Evolutionary conservation across 2,329 filamentous ascomycete genomes (phyloP).

Genomic region (Dactylonectria estremocensis): DNA sequence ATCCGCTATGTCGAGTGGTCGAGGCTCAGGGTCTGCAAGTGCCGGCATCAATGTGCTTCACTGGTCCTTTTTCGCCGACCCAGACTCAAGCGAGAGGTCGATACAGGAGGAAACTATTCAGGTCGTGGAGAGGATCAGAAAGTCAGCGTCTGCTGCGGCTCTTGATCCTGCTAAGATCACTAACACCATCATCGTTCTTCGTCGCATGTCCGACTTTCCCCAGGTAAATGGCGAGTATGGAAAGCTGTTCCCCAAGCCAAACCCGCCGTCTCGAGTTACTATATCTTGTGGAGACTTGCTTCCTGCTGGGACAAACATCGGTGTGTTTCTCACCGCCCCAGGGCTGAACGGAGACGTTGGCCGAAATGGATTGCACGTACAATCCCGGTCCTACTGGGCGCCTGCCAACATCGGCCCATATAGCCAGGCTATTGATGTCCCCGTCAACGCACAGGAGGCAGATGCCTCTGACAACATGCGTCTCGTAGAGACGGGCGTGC

Average conservation of each 20-base stretch:
- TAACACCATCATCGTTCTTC: conserved; percentile 78
- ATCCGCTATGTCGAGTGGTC: conserved; percentile 9
- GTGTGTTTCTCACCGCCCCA: conserved; percentile 69
- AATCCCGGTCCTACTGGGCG: conserved; percentile 96
- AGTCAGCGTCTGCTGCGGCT: conserved; percentile 54
- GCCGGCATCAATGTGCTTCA: conserved; percentile 47
- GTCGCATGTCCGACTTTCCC: conserved; percentile 85
- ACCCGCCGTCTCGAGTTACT: conserved; percentile 88
- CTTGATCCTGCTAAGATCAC: conserved; percentile 60
- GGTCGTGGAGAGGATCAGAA: conserved; percentile 63
- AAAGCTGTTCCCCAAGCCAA: conserved; percentile 80
- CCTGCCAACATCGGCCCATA: conserved; percentile 98
- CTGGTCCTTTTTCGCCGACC: conserved; percentile 58
- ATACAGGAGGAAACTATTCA: conserved; percentile 65
- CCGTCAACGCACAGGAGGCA: conserved; percentile 40
- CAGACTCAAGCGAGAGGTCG: conserved; percentile 41
- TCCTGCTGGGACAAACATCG: conserved; percentile 70
- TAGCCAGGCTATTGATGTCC: conserved; percentile 84
- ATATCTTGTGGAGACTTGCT: conserved; percentile 82
- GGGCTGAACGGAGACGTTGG: conserved; percentile 43
- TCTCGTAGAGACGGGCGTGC: conserved; percentile 41
- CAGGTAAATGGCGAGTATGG: conserved; percentile 83
- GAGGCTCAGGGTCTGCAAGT: conserved; percentile 28
- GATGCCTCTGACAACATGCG: background rate
- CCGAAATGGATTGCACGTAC: conserved; percentile 84